Base-by-base conservation (phyloP, 345 rosid species). In the Arabis alpina region DNA sequence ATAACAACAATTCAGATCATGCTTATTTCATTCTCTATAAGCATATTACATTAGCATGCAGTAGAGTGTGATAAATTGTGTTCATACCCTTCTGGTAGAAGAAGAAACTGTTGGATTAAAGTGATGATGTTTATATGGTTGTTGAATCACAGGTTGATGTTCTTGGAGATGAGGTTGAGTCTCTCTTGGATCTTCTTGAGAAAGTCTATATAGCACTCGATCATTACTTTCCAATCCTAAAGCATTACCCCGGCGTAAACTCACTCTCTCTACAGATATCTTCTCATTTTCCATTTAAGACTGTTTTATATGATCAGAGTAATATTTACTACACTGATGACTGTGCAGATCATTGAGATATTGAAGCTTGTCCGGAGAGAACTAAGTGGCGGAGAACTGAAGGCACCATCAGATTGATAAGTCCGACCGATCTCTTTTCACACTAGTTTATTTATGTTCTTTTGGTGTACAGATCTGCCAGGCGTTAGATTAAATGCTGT, bases 211-310 rank as follows among this genome's bases (percentile, higher is more conserved):
- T 92, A 51, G 98, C 92, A 2, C 84, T 95, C 14, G 97, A 95
- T 77, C 97, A 95, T 81, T 95, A 95, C 66, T 89, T 98, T 66
- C 96, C 97, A 8, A 50, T 95, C 69, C 77, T 92, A 80, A 74
- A 80, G 70, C 96, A 95, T 70, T 95, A 95, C 83, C 86, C 97
- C 37, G 96, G 98, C 43, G 99, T 95, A 84, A 85, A 87, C 75
- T 43, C 49, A 43, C 50, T 54, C 51, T 28, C 61, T 68, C 10
- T 42, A 25, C 28, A 34, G 30, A 41, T 54, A 1, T 0, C 49
- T 2, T 49, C 6, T 45, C 3, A 48, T 27, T 25, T 14, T 8
- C 19, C 4, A 39, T 42, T 16, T 8, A 49, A 41, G 50, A 28
- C 66, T 72, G 32, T 9, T 61, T 14, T 30, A 8, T 8, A 34